These are phyloP conservation scores for Ogataea methanolica DNA, from an alignment of 805 yeast genomes.

Conservation along the genomic window DNA sequence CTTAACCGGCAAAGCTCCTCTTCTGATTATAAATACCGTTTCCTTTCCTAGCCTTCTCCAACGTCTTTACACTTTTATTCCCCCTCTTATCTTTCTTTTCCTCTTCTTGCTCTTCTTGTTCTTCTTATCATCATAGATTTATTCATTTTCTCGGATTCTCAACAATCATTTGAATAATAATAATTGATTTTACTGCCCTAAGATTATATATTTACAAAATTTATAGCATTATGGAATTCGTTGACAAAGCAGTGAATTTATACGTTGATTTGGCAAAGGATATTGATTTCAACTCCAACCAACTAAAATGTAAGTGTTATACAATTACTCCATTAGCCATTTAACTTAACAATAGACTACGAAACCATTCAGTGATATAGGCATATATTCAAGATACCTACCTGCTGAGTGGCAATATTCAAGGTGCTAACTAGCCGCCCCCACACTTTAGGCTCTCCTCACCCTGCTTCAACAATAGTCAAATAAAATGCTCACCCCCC, in stretches of 20 bases:
- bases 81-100: neutral
- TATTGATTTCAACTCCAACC: constrained; percentile 19
- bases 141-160: neutral
- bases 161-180: neutral
- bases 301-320: constrained; percentile 13
- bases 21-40: too few relatives aligned
- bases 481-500: too few relatives aligned
- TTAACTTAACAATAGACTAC: neutral
- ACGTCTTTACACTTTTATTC: neutral
- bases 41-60: too few relatives aligned
- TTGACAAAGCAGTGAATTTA: constrained; percentile 14
- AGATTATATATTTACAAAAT: too few relatives aligned
- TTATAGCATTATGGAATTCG: constrained; percentile 11
- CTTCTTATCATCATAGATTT: neutral
- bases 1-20: too few relatives aligned
- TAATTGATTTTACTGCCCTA: neutral
- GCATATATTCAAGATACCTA: too few relatives aligned
- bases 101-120: neutral
- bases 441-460: too few relatives aligned
- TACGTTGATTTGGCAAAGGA: constrained; percentile 21
- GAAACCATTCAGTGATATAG: too few relatives aligned
- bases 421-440: too few relatives aligned
- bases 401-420: too few relatives aligned
- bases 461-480: too few relatives aligned
- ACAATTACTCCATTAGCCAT: neutral